Conservation (phyloP, 306 rosid genomes). For the Crotalaria pallida region DNA sequence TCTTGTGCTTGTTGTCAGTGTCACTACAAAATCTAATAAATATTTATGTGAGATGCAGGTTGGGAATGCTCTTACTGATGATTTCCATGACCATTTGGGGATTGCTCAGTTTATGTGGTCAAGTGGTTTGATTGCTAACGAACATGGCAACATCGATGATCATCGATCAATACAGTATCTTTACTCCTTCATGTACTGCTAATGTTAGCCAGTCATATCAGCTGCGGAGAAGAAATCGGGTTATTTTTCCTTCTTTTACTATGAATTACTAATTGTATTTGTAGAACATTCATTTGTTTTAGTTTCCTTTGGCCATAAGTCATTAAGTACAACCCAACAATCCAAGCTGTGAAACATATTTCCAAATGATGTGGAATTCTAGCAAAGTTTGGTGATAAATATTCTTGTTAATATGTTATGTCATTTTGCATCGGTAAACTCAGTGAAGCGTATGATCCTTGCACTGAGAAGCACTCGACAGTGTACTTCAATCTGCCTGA, state of each 20-base stretch:
- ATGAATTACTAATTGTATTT: neutral
- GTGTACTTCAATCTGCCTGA: constrained; percentile 72
- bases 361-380: neutral
- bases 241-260: constrained; percentile 22
- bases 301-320: neutral
- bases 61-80: constrained; percentile 90
- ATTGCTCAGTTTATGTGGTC: constrained; percentile 83
- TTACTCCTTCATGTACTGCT: constrained; percentile 54
- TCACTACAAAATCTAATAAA: constrained; percentile 1
- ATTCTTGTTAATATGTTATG: constrained; percentile 19
- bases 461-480: constrained; percentile 62
- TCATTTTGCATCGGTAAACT: constrained; percentile 44
- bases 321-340: neutral
- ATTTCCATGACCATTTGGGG: constrained; percentile 72
- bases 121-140: constrained; percentile 61
- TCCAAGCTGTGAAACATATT: neutral
- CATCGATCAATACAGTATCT: constrained; percentile 86
- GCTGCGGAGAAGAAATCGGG: constrained; percentile 52
- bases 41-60: constrained; percentile 52
- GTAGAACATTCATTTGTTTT: neutral
- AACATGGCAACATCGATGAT: constrained; percentile 65
- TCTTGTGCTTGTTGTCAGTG: neutral
- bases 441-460: constrained; percentile 71
- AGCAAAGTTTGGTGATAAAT: neutral
- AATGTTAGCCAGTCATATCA: constrained; percentile 43